These are phyloP conservation scores for Elaeis oleifera DNA, from an alignment of 202 grass and related monocot genomes.

Conservation along the genomic window DNA sequence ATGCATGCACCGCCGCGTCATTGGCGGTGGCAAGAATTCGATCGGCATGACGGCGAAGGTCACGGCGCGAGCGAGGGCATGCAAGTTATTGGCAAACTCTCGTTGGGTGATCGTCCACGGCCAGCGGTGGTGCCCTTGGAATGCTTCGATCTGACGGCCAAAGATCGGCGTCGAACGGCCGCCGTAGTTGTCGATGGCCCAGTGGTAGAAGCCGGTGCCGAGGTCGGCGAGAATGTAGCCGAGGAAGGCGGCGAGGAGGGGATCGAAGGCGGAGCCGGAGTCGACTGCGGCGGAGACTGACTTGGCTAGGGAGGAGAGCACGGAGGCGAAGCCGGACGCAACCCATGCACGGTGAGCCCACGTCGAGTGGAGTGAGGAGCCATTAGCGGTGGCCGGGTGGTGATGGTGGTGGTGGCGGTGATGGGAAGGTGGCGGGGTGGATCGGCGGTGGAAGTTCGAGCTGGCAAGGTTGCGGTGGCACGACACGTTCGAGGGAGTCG, in stretches of 20 bases:
- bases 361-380: conserved; percentile 53
- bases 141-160: conserved; percentile 64
- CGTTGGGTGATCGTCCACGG: conserved; percentile 52
- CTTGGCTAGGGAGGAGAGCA: conserved; percentile 49
- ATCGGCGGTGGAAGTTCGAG: neutral
- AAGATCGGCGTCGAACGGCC: conserved; percentile 42
- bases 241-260: conserved; percentile 33
- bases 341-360: conserved; percentile 77
- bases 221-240: conserved; percentile 74
- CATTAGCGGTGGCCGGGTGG: conserved; percentile 8
- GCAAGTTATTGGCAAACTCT: conserved; percentile 66
- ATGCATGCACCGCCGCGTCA: conserved; percentile 40
- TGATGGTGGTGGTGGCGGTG: neutral
- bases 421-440: neutral
- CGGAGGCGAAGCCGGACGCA: conserved; percentile 38
- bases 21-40: conserved; percentile 3
- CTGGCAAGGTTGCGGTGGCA: conserved; percentile 16
- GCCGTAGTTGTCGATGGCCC: conserved; percentile 91
- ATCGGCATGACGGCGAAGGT: conserved; percentile 23
- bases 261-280: conserved; percentile 27
- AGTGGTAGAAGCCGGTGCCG: conserved; percentile 67
- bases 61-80: conserved; percentile 45
- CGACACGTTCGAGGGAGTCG: conserved; percentile 16
- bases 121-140: conserved; percentile 77
- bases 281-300: conserved; percentile 30